Percentiles rank a stretch among this genome's conserved stretches.
Conservation (phyloP, 2,329 filamentous ascomycete species). For the Aspergillus phoenicis region DNA sequence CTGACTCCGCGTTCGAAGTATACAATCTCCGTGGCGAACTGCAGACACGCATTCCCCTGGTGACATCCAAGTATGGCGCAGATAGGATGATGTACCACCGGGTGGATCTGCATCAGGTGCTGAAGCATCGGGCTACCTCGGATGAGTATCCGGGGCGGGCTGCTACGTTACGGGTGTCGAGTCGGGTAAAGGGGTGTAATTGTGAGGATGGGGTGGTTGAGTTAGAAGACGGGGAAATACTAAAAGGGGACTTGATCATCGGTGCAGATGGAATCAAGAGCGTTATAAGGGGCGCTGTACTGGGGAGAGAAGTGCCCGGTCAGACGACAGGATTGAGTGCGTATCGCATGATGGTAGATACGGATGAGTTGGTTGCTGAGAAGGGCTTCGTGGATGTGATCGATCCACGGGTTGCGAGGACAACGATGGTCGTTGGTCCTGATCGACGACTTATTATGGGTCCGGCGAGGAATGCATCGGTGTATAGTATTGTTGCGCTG, state of each 20-base stretch:
- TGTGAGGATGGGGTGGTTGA: slow-evolving; percentile 2
- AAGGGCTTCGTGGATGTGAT: slow-evolving; percentile 32
- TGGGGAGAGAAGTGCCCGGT: background rate
- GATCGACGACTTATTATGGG: slow-evolving; percentile 51
- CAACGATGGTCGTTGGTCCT: slow-evolving; percentile 52
- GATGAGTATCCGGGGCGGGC: background rate
- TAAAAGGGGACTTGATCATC: slow-evolving; percentile 30
- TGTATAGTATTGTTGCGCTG: slow-evolving; percentile 50
- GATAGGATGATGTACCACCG: slow-evolving; percentile 28
- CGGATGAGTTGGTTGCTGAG: background rate
- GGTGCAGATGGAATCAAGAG: slow-evolving; percentile 34
- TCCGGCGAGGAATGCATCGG: slow-evolving; percentile 43
- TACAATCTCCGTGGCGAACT: slow-evolving; percentile 27
- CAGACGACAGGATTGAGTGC: background rate
- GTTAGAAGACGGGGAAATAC: slow-evolving; percentile 18
- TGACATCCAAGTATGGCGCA: slow-evolving; percentile 22
- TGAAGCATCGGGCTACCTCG: slow-evolving; percentile 14
- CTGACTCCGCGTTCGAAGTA: slow-evolving; percentile 28
- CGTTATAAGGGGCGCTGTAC: background rate
- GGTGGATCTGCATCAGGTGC: slow-evolving; percentile 26
- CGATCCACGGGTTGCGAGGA: slow-evolving; percentile 44
- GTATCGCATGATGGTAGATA: background rate
- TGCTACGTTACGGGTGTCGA: background rate
- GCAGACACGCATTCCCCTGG: slow-evolving; percentile 22
- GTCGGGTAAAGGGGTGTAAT: slow-evolving; percentile 1